Evolutionary conservation across 192 early-diverging fungal genomes (phyloP), one percentile per base, ranked within the genome.

Genomic region (Coemansia sp.): DNA sequence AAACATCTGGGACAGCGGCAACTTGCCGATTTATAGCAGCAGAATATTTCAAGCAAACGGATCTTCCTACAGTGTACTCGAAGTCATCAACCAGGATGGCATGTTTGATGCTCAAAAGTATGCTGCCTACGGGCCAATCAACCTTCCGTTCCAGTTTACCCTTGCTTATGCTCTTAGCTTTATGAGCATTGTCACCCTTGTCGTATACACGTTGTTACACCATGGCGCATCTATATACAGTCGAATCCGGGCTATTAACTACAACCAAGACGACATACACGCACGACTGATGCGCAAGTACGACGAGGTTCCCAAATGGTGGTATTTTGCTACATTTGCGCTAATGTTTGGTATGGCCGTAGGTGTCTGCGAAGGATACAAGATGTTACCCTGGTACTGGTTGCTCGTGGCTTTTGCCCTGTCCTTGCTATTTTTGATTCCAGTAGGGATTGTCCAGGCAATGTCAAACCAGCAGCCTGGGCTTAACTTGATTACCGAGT

Each of bases 401-500:
- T 67, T 88, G 19, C 50, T 90, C 14, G 66, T 90, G 45, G 74
- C 84, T 24, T 67, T 86, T 27, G 64, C 67, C 4, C 68, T 90
- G 18, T 71, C 86, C 13, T 51, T 83, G 15, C 65, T 93, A 33
- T 90, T 88, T 52, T 80, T 84, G 18, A 69, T 93, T 7, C 91
- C 91, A 0, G 84, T 96, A 24, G 94, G 92, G 61, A 87, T 93
- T 23, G 85, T 96, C 57, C 73, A 79, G 48, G 88, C 87, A 8
- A 82, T 94, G 17, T 86, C 91, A 17, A 93, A 93, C 62, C 80
- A 82, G 56, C 80, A 83, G 48, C 83, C 91, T 15, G 86, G 86
- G 25, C 75, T 93, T 24, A 93, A 95, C 74, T 85, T 96, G 39
- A 80, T 94, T 22, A 89, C 88, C 41, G 90, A 96, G 79, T 87